These are phyloP conservation scores for Hericium alpestre DNA, from an alignment of 768 basidiomycete species.

Conservation along the genomic window DNA sequence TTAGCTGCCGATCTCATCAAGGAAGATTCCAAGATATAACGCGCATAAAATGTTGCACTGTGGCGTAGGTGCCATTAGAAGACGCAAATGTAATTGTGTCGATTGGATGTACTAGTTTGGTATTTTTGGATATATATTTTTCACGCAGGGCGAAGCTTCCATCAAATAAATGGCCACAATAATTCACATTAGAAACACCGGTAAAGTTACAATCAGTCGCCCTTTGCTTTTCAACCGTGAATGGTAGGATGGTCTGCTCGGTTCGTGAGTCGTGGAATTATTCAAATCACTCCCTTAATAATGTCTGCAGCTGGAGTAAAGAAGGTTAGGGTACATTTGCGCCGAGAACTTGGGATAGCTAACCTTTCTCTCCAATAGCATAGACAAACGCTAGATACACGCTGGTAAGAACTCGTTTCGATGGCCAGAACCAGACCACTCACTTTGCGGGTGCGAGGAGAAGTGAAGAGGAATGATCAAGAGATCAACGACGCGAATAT, in stretches of 20 bases:
- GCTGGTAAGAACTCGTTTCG: not conserved
- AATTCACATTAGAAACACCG: no score
- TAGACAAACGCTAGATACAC: slow-evolving; percentile 29
- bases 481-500: slow-evolving; percentile 46
- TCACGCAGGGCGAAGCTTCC: no score
- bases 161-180: no score
- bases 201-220: no score
- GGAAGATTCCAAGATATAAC: not conserved
- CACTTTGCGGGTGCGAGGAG: slow-evolving; percentile 36
- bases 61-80: no score
- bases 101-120: no score
- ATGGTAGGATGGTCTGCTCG: no score
- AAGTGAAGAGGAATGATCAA: slow-evolving; percentile 44
- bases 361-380: slow-evolving; percentile 39
- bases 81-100: no score
- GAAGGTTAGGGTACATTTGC: not conserved
- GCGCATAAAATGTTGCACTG: no score
- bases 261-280: no score
- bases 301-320: slow-evolving; percentile 18
- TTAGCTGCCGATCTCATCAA: slow-evolving; percentile 10
- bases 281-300: slow-evolving; percentile 15
- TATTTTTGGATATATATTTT: no score
- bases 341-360: not conserved
- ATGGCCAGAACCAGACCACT: not conserved
- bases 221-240: no score